Evolutionary conservation across 257 asterid species (phyloP), one percentile per base, ranked within the genome.

Genomic region (Orobanche coerulescens): DNA sequence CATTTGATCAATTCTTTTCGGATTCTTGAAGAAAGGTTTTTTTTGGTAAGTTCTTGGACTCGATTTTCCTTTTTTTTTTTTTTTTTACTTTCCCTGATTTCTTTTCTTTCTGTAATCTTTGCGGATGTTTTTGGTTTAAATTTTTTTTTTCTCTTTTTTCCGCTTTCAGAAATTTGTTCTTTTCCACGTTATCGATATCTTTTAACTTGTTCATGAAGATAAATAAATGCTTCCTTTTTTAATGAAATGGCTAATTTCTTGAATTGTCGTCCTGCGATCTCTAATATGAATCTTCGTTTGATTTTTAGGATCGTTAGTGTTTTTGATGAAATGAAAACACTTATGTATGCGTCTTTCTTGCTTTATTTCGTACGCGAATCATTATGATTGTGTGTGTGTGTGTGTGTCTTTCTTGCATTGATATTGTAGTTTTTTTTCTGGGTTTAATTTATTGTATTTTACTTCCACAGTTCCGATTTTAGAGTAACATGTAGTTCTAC

Each of bases 1-100:
- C 71, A 64, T 73, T n/a, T 73, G 65, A 48, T 73, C 47, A 15
- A 0, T 44, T 74, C 12, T 59, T 46, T 11, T 4, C 15, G 49
- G 50, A 22, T 43, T 43, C 4, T 15, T 5, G 22, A 22, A n/a
- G 28, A 30, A 19, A 14, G 15, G 42, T 34, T 10, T 11, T 37
- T 43, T 24, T 53, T 36, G 69, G 79, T 65, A 25, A 64, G 73
- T 44, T 52, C 28, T 11, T 61, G 0, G 37, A 9, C 0, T 36
- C 11, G n/a, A 15, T 43, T 13, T 34, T 19, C 12, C 14, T 13
- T 46, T 22, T 9, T 7, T 39, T 13, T n/a, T 19, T 47, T 13
- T 4, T n/a, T 10, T 25, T 44, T 25, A n/a, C n/a, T 43, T 13
- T 34, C n/a, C 12, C 14, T 13, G 34, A 14, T 9, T 7, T 39